Conservation (phyloP, 805 yeast genomes). For the Clavispora phyllophila region DNA sequence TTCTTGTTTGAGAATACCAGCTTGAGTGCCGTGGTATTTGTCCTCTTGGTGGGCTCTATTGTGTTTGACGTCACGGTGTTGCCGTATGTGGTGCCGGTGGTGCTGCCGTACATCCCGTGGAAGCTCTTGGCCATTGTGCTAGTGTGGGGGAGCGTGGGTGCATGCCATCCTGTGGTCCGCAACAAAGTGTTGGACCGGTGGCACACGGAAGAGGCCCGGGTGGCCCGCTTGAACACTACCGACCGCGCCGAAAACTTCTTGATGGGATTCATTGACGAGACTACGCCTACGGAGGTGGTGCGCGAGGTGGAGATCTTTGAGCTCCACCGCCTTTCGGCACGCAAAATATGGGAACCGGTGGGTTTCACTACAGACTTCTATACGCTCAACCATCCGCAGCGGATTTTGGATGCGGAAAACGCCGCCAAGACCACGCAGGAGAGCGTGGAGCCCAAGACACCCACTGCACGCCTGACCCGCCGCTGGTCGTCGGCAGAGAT, state of each 20-base stretch:
- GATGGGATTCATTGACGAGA: conserved; percentile 9
- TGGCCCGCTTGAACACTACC: conserved; percentile 42
- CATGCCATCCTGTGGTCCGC: conserved; percentile 52
- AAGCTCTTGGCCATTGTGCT: conserved; percentile 28
- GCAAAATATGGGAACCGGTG: conserved; percentile 57
- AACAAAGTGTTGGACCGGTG: conserved; percentile 41
- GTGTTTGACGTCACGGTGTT: conserved; percentile 19
- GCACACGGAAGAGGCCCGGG: conserved; percentile 62
- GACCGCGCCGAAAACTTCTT: conserved; percentile 44
- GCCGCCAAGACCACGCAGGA: background rate
- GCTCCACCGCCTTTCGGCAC: conserved; percentile 49
- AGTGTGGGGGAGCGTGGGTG: conserved; percentile 46
- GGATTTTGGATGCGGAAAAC: conserved; percentile 4
- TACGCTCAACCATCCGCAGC: conserved; percentile 38
- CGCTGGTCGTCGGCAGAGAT: background rate
- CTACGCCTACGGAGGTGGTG: conserved; percentile 4
- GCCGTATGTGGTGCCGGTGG: conserved; percentile 25
- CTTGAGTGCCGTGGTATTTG: conserved; percentile 48
- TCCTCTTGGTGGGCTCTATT: conserved; percentile 27
- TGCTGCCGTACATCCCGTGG: conserved; percentile 24
- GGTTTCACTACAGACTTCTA: conserved; percentile 55
- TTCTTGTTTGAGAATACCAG: conserved; percentile 62
- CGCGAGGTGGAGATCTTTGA: conserved; percentile 64
- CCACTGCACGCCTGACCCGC: conserved; percentile 21
- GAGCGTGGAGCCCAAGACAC: background rate